Evolutionary conservation across 1,139 yeast species (phyloP), one percentile per base, ranked within the genome.

Genomic region (Sugiyamaella sp.): DNA sequence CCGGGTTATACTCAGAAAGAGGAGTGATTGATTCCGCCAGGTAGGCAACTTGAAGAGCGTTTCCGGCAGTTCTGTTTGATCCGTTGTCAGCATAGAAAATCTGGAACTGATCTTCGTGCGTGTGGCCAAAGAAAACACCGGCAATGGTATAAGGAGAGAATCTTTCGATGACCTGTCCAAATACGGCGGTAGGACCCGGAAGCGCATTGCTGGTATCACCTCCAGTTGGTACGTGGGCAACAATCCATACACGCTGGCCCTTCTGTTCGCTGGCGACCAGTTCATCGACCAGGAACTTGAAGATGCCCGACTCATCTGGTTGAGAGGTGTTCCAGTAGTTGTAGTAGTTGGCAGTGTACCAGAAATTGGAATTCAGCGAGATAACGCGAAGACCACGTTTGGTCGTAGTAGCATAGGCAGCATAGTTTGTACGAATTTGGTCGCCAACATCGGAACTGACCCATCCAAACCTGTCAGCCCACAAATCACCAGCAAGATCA

Each of bases 21-120:
- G 90, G 89, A n/a, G 90, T 84, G 41, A 85, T 77, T 1, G 88
- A 80, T 60, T 82, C 89, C 0, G 80, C 76, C 51, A 85, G 77
- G 85, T 85, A 85, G 0, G 86, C 84, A 72, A 80, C 73, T 62
- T 78, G 77, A 32, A 83, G 62, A 2, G 80, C 81, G 46, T 75
- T 76, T 2, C 71, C 75, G 24, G 72, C 72, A 12, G 69, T 77
- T 82, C 63, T 80, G 17, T 33, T 46, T 16, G 43, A 67, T 69
- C 47, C 47, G 32, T 44, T 44, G n/a, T 44, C 47, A 17, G 47
- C 47, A 44, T 83, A 84, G 49, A 82, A 68, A 6, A 85, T 72
- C 51, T 80, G 78, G 71, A 84, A 84, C 67, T 84, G 86, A 68
- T 85, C 91, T 61, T 74, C 73, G 64, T 85, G 91, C 8, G 89